Base-by-base conservation (phyloP, 768 basidiomycete genomes). In the Pulveroboletus frians region DNA sequence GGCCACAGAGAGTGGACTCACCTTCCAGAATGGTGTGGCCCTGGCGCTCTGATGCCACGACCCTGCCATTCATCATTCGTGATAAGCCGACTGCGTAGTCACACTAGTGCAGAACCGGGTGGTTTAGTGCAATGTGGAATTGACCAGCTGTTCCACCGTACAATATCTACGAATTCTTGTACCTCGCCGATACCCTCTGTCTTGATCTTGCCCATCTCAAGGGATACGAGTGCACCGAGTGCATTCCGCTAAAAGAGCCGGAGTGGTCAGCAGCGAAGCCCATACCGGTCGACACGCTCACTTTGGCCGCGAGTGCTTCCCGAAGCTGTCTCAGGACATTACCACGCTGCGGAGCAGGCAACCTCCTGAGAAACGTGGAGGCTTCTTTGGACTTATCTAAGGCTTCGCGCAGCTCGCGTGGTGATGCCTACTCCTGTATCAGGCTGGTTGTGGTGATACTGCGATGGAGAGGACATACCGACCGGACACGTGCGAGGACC, bases 21-120 rank as follows among this genome's bases (percentile, higher is more conserved):
- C 92, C 84, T 80, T 96, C 93, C 21, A 92, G 76, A 58, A 96
- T 95, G 21, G 84, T 81, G 63, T 96, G 93, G 8, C 91, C 92
- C 15, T 88, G 85, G 55, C 93, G 76, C 67, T 96, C 93, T 46
- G 91, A 93, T 31, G 86, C 82, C 50, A 96, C 76, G 11, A 95
- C 80, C 45, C 83, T 77, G 30, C 93, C 93, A 53, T 91, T 91
- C 88, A 95, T 94, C 83, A 91, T 92, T 57, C 92, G 78, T 14
- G 92, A 94, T 36, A 96, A 72, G 13, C 93, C 93, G 17, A 91
- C 83, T n/a, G 81, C 93, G 68, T 92, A 95, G 68, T 96, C 93
- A 57, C 92, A 94, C 92, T 94, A 26, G 23, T 26, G 46, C 29
- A 34, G 36, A 41, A 30, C 37, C 27, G 27, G 43, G 52, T 45